phyloP scores from a whole-genome alignment of 306 rosid genomes.

The Inga laurina region DNA sequence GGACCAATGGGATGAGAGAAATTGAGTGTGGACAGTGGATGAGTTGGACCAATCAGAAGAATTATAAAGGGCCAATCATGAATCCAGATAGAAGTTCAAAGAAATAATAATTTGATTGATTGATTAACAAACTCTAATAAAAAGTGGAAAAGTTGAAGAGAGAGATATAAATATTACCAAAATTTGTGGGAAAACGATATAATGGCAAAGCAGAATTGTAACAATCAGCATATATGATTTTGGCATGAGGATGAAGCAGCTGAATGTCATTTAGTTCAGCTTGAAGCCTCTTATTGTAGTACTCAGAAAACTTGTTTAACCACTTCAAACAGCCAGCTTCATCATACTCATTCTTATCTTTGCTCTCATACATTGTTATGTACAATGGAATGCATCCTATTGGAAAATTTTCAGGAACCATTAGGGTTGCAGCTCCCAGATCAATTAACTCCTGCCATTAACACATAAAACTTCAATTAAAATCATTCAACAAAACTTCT shows the following conservation, averaged over 20 bases:
- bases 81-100: too few species aligned
- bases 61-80: too few species aligned
- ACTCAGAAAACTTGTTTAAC: conserved; percentile 46
- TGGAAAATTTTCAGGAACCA: conserved; percentile 56
- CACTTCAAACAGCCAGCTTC: conserved; percentile 48
- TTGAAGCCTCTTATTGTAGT: conserved; percentile 45
- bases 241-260: conserved; percentile 32
- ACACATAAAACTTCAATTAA: too few species aligned
- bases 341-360: conserved; percentile 36
- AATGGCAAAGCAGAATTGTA: conserved; percentile 44
- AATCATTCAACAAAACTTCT: too few species aligned
- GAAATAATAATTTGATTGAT: too few species aligned
- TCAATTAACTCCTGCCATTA: conserved; percentile 44
- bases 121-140: too few species aligned
- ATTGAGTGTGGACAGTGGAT: too few species aligned
- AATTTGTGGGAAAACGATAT: conserved; percentile 33
- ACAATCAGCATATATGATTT: conserved; percentile 56
- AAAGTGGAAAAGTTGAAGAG: too few species aligned
- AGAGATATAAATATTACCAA: conserved; percentile 22
- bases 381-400: conserved; percentile 37
- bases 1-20: too few species aligned
- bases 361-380: conserved; percentile 35
- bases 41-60: too few species aligned
- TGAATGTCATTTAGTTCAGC: conserved; percentile 30
- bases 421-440: conserved; percentile 48